A percentile compares a stretch with the other conserved stretches of the same genome.
phyloP scores from a whole-genome alignment of 352 stramenopile genomes.

The Phytophthora chlamydospora region DNA sequence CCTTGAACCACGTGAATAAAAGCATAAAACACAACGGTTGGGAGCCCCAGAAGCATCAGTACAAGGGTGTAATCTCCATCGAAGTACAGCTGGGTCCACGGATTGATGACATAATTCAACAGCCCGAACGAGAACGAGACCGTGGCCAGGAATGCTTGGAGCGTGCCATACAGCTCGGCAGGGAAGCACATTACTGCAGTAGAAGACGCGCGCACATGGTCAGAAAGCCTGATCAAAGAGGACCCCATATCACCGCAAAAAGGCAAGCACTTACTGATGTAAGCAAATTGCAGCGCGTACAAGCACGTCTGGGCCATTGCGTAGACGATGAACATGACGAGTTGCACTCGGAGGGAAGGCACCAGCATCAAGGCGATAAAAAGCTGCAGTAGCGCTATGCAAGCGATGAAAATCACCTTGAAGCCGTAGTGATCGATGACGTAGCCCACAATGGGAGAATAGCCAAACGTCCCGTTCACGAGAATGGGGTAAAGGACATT shows the following conservation, averaged over 20 bases:
- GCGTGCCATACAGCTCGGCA: slow-evolving; percentile 72
- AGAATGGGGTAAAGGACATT: slow-evolving; percentile 77
- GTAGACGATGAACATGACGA: slow-evolving; percentile 75
- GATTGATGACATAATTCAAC: slow-evolving; percentile 80
- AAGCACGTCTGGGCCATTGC: slow-evolving; percentile 78
- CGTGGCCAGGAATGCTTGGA: slow-evolving; percentile 78
- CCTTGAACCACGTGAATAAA: slow-evolving; percentile 67
- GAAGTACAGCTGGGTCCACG: slow-evolving; percentile 76
- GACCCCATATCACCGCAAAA: background rate
- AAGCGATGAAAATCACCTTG: slow-evolving; percentile 73
- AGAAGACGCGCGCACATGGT: background rate
- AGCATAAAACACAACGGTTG: slow-evolving; percentile 66
- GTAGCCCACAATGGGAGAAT: slow-evolving; percentile 74
- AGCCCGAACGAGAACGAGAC: slow-evolving; percentile 73
- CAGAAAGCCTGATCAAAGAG: background rate
- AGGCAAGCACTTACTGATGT: slow-evolving; percentile 67
- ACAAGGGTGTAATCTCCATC: slow-evolving; percentile 68
- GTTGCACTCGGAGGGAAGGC: slow-evolving; percentile 59
- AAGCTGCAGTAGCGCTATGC: slow-evolving; percentile 66
- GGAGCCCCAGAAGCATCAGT: slow-evolving; percentile 54
- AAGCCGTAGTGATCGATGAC: slow-evolving; percentile 83
- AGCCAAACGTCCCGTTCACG: slow-evolving; percentile 84
- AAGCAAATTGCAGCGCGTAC: slow-evolving; percentile 86
- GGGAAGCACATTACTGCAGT: slow-evolving; percentile 82
- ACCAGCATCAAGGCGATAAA: slow-evolving; percentile 72